Conservation (phyloP, 176 grass and related monocot species). For the Aegilops bicornis region DNA sequence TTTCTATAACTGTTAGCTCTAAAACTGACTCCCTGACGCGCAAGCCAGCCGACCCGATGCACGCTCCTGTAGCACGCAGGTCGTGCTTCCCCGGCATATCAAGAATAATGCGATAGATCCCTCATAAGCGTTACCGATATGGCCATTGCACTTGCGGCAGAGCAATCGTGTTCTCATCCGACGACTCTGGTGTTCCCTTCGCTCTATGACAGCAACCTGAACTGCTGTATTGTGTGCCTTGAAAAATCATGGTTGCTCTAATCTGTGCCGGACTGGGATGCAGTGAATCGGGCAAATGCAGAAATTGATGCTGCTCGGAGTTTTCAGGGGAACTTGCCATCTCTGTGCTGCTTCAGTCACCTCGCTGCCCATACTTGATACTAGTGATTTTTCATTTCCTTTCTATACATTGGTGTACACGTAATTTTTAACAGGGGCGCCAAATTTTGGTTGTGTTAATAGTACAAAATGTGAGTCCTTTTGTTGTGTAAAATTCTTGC, state of each 20-base stretch:
- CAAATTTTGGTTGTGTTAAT: slow-evolving; percentile 21
- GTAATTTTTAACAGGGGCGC: background rate
- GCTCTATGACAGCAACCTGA: background rate
- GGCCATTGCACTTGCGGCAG: too few species aligned
- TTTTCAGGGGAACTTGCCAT: background rate
- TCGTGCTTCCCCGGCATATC: too few species aligned
- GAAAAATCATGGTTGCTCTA: background rate
- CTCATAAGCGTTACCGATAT: too few species aligned
- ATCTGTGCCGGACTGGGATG: background rate
- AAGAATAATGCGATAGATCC: too few species aligned
- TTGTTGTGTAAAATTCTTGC: background rate
- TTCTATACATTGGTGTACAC: background rate
- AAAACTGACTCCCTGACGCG: too few species aligned
- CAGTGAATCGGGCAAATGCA: background rate
- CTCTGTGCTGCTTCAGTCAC: background rate
- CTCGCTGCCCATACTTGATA: background rate
- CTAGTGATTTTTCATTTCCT: background rate
- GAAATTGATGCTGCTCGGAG: background rate
- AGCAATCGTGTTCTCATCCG: background rate
- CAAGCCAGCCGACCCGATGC: too few species aligned
- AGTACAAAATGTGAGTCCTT: slow-evolving; percentile 1
- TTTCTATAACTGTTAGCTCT: too few species aligned
- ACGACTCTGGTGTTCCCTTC: slow-evolving; percentile 33
- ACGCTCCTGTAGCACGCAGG: too few species aligned
- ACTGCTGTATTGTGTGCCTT: background rate